These are phyloP conservation scores for Setomelanomma holmii DNA, from an alignment of 2,329 filamentous ascomycete genomes.

Conservation along the genomic window DNA sequence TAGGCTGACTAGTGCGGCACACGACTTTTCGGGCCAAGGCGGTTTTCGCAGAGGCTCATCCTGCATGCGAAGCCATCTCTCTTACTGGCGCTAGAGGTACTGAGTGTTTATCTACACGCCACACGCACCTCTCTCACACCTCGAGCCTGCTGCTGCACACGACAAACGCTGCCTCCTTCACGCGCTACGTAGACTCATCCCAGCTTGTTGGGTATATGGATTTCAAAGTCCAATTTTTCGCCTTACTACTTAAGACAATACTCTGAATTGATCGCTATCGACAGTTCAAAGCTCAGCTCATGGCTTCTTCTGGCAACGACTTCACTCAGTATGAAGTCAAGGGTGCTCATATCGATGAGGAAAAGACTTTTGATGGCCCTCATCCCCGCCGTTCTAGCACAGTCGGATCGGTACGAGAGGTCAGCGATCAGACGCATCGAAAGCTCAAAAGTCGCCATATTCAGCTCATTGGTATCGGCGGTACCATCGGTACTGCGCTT, in stretches of 20 bases:
- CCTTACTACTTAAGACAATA: slow-evolving; percentile 44
- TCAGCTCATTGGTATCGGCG: slow-evolving; percentile 55
- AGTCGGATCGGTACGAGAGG: slow-evolving; percentile 35
- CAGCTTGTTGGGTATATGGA: slow-evolving; percentile 35
- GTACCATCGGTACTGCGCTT: slow-evolving; percentile 57
- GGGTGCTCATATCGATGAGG: slow-evolving; percentile 23
- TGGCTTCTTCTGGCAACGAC: slow-evolving; percentile 47
- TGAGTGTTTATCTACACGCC: slow-evolving; percentile 30
- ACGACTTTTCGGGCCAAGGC: slow-evolving; percentile 5
- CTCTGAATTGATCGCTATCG: slow-evolving; percentile 21
- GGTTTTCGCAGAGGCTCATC: slow-evolving; percentile 8
- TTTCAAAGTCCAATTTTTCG: slow-evolving; percentile 43
- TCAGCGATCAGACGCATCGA: slow-evolving; percentile 51
- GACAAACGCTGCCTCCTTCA: neutral
- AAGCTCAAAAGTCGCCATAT: slow-evolving; percentile 57
- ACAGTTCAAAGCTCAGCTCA: slow-evolving; percentile 15
- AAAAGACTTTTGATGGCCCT: slow-evolving; percentile 35
- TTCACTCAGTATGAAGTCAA: slow-evolving; percentile 29
- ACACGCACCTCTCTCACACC: slow-evolving; percentile 22
- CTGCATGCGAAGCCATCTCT: slow-evolving; percentile 6
- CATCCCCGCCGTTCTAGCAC: slow-evolving; percentile 32
- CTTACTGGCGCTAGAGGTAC: slow-evolving; percentile 11
- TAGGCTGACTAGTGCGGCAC: slow-evolving; percentile 14
- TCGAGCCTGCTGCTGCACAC: neutral
- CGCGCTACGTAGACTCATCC: slow-evolving; percentile 5